These are phyloP conservation scores for Begonia masoniana DNA, from an alignment of 306 rosid genomes.

Conservation along the genomic window DNA sequence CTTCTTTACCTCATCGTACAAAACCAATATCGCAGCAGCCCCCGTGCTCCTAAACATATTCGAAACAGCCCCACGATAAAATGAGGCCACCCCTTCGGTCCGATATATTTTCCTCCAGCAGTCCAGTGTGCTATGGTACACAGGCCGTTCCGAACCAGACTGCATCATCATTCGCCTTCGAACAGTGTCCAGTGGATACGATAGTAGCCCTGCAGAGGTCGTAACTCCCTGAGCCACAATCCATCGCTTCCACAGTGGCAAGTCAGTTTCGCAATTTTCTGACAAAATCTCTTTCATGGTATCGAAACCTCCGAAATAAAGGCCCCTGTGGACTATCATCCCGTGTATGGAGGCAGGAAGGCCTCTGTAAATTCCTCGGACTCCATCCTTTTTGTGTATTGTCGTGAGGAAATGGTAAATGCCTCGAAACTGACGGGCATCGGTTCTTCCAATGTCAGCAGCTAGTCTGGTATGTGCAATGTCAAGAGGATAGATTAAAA, in stretches of 20 bases:
- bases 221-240: conserved; percentile 84
- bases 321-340: conserved; percentile 78
- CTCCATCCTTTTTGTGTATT: conserved; percentile 46
- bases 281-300: conserved; percentile 64
- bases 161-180: conserved; percentile 99
- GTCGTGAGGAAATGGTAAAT: conserved; percentile 73
- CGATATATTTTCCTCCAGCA: conserved; percentile 82
- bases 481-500: conserved; percentile 82
- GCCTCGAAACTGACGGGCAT: conserved; percentile 73
- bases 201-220: conserved; percentile 76
- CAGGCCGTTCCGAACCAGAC: conserved; percentile 58
- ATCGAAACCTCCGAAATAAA: conserved; percentile 93
- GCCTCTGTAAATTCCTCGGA: conserved; percentile 71
- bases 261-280: conserved; percentile 31
- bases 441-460: conserved; percentile 70
- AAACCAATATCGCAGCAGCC: conserved; percentile 84
- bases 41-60: conserved; percentile 85
- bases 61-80: conserved; percentile 77
- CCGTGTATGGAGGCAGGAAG: conserved; percentile 96
- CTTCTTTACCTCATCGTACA: conserved; percentile 87
- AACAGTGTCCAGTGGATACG: conserved; percentile 86
- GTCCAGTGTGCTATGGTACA: conserved; percentile 55
- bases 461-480: conserved; percentile 97
- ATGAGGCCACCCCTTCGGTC: conserved; percentile 56
- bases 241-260: conserved; percentile 81